Evolutionary conservation across 768 basidiomycete species (phyloP).

Genomic region (Macrolepiota albuminosa): DNA sequence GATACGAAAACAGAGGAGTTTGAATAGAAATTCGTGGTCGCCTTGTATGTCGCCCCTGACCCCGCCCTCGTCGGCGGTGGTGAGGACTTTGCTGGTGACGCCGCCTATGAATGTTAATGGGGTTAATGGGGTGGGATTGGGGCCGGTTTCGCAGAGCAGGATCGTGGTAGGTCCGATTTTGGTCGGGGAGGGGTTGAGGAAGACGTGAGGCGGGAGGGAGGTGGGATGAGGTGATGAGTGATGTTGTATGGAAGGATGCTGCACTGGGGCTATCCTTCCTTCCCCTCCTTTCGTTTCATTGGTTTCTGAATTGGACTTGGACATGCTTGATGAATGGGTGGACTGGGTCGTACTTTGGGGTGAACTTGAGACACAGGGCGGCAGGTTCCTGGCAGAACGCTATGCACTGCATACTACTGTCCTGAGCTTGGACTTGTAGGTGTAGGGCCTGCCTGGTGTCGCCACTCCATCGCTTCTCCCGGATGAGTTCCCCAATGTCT

Average conservation of each 20-base stretch:
- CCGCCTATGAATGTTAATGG: neutral
- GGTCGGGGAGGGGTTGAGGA: slow-evolving; percentile 7
- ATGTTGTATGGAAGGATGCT: neutral
- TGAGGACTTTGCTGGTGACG: neutral
- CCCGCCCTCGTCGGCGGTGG: neutral
- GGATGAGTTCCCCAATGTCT: neutral
- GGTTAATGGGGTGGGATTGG: neutral
- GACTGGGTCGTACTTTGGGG: neutral
- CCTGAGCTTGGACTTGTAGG: too few relatives aligned
- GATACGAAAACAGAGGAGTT: slow-evolving; percentile 39
- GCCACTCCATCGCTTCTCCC: neutral
- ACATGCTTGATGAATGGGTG: neutral
- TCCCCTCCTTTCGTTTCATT: neutral
- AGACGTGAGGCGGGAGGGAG: neutral
- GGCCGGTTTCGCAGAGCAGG: slow-evolving; percentile 1
- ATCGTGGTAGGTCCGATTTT: slow-evolving; percentile 16
- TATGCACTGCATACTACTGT: neutral
- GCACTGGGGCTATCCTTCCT: neutral
- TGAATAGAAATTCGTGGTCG: slow-evolving; percentile 50
- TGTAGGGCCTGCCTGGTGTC: neutral
- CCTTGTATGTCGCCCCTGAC: slow-evolving; percentile 14
- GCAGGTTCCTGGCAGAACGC: neutral
- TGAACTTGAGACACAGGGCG: neutral
- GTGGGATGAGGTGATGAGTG: neutral
- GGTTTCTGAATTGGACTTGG: neutral